phyloP scores from a whole-genome alignment of 352 stramenopile species.

The Phytophthora sansomeana region DNA sequence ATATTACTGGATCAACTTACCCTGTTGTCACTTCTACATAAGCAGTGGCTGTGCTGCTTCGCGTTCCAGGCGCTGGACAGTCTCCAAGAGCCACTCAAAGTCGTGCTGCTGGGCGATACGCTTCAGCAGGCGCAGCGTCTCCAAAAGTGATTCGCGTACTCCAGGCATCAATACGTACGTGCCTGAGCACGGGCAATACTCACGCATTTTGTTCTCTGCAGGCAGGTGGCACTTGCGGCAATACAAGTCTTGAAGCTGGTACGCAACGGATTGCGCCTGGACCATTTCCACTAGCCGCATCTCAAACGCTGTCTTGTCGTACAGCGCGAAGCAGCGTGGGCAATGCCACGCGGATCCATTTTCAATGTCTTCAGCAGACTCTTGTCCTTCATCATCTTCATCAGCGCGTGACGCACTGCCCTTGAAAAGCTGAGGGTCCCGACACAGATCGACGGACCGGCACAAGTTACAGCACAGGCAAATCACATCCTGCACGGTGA shows the following conservation, averaged over 20 bases:
- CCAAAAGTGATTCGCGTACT: constrained; percentile 48
- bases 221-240: constrained; percentile 85
- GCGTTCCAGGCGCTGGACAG: constrained; percentile 65
- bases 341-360: constrained; percentile 83
- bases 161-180: constrained; percentile 54
- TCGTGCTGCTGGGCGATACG: constrained; percentile 73
- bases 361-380: constrained; percentile 28
- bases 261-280: constrained; percentile 88
- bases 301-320: constrained; percentile 93
- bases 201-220: constrained; percentile 75
- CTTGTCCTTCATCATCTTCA: constrained; percentile 39
- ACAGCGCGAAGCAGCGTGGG: constrained; percentile 91
- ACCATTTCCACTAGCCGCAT: constrained; percentile 92
- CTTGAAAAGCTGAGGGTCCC: constrained; percentile 92
- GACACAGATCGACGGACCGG: constrained; percentile 97
- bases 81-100: constrained; percentile 77
- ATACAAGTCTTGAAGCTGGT: constrained; percentile 93
- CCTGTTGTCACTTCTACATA: constrained; percentile 23
- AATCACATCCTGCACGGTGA: constrained; percentile 97
- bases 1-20: neutral
- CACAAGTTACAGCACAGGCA: constrained; percentile 96
- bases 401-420: constrained; percentile 47
- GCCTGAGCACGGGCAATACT: constrained; percentile 86
- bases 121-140: constrained; percentile 71
- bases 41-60: constrained; percentile 28